Conservation (phyloP, 345 rosid genomes). For the Rhodamnia rubescens region DNA sequence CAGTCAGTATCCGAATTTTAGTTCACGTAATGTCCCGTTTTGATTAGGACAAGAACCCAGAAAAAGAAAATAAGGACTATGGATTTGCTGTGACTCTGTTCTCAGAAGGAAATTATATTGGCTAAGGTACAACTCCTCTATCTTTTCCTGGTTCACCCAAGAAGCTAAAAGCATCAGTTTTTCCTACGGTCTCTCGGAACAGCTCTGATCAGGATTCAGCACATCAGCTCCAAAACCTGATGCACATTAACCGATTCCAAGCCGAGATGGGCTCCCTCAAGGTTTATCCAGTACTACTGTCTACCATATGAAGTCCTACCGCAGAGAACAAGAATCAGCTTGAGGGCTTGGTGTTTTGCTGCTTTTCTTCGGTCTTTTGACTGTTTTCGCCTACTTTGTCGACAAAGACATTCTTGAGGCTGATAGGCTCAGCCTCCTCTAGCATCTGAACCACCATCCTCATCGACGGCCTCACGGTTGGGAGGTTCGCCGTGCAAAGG, state of each 20-base stretch:
- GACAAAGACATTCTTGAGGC: slow-evolving; percentile 11
- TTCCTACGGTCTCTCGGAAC: background rate
- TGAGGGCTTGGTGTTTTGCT: background rate
- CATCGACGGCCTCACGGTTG: slow-evolving; percentile 62
- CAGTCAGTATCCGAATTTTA: background rate
- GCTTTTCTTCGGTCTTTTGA: background rate
- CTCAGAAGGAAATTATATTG: background rate
- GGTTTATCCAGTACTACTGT: background rate
- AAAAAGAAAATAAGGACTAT: background rate
- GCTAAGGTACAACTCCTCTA: background rate
- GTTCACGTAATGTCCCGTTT: background rate
- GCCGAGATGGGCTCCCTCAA: background rate
- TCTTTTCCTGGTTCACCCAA: background rate
- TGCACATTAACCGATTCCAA: background rate
- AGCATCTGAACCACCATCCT: slow-evolving; percentile 73
- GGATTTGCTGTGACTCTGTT: background rate
- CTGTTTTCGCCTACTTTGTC: slow-evolving; percentile 1
- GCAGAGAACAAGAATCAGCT: background rate
- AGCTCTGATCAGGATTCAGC: background rate
- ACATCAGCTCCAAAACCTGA: background rate
- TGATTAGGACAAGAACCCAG: background rate
- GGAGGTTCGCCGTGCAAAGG: slow-evolving; percentile 50
- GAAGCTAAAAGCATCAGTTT: background rate
- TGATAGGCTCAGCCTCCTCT: slow-evolving; percentile 45
- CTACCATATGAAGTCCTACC: background rate